A percentile compares a stretch with the other conserved stretches of the same genome.
Evolutionary conservation across 495 filamentous ascomycete species (phyloP).

Genomic region (Penicillium manginii): DNA sequence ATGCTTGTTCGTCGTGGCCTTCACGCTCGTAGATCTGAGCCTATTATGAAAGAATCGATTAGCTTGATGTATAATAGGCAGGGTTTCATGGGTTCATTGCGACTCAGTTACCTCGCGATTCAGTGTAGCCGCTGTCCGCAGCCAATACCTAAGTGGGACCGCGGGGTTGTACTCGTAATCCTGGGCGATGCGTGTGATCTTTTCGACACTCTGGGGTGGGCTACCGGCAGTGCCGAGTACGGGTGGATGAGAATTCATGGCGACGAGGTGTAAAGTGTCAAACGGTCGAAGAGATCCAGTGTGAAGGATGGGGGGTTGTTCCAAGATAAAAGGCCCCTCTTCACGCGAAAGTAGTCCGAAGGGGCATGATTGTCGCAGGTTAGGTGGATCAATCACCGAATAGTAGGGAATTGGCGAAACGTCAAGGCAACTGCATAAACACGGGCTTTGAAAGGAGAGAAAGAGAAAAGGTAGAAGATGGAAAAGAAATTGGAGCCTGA

Average conservation of each 20-base stretch:
- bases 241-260: constrained; percentile 35
- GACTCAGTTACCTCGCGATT: constrained; percentile 69
- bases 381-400: constrained; percentile 15
- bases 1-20: constrained; percentile 83
- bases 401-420: constrained; percentile 23
- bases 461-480: constrained; percentile 2
- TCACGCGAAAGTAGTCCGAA: constrained; percentile 16
- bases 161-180: constrained; percentile 77
- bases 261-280: not conserved
- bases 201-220: constrained; percentile 67
- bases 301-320: not conserved
- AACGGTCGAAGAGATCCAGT: not conserved
- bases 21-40: constrained; percentile 82
- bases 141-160: constrained; percentile 78
- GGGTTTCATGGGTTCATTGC: not conserved
- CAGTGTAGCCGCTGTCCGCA: constrained; percentile 76
- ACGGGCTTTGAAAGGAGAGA: constrained; percentile 11
- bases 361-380: constrained; percentile 19
- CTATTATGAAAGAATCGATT: constrained; percentile 39
- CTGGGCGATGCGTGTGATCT: constrained; percentile 70
- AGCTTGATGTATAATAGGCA: constrained; percentile 2
- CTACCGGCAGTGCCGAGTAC: constrained; percentile 29
- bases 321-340: constrained; percentile 17
- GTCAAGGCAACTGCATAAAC: constrained; percentile 30
- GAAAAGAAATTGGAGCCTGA: constrained; percentile 1